Base-by-base conservation (phyloP, 352 stramenopile genomes). In the Phytophthora sp. region DNA sequence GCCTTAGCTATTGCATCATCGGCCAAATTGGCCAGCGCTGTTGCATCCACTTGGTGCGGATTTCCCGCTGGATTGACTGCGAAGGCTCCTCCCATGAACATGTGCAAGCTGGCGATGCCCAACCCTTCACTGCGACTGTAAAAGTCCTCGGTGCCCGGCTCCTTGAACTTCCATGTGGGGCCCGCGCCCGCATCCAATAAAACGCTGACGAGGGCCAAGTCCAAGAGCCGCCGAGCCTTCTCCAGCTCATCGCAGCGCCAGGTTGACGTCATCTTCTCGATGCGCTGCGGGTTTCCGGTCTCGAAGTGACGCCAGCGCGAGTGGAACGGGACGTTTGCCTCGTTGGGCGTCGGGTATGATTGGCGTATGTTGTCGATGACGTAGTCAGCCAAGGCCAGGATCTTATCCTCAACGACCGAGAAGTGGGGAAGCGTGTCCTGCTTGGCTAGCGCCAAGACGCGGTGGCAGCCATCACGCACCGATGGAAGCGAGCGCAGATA, bases 301-400 rank as follows among this genome's bases (percentile, higher is more conserved):
- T 96, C 88, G 49, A 96, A 94, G 66, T 96, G 88, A 41, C 88
- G 83, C 52, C 69, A 89, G 46, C 88, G 74, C 53, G 84, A 93
- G 69, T 95, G 88, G 68, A 92, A 94, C 0, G 88, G 88, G 42
- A 94, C 88, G 16, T 75, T 69, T 7, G 68, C 66, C 38, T 74
- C 63, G 55, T 86, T 74, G 15, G 80, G 76, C 26, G 67, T 64
- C 20, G 81, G 73, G 46, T 90, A 91, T 21, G 53, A 73, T 49
- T 88, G 67, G 13, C 74, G 73, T 45, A 91, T 91, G 15, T 89
- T 68, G 36, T 63, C 31, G 47, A 95, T 69, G 31, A 96, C 84
- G 57, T 91, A 96, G 41, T 91, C 76, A 18, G 81, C 88, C 5
- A 92, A 69, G 4, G 65, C 65, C 4, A 71, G 66, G 9, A 95